A percentile compares a stretch with the other conserved stretches of the same genome.
These are phyloP conservation scores for Calendula officinalis DNA, from an alignment of 129 eudicot genomes.

Conservation along the genomic window DNA sequence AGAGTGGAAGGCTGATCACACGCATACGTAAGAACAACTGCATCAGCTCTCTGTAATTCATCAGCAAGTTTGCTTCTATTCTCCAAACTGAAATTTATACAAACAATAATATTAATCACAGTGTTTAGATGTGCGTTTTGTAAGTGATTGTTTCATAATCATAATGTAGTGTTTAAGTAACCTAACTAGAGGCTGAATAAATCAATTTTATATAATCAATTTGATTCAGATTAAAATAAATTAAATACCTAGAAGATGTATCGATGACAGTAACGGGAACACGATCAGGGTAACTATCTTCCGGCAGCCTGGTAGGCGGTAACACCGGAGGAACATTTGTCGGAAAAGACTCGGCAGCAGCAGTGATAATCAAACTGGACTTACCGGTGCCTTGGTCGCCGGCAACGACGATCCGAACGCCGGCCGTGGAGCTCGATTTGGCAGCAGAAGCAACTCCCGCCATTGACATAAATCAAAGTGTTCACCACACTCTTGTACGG, in stretches of 20 bases:
- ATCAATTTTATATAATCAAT: neutral
- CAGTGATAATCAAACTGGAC: slow-evolving; percentile 73
- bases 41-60: slow-evolving; percentile 85
- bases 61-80: slow-evolving; percentile 63
- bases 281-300: slow-evolving; percentile 76
- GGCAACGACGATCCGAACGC: slow-evolving; percentile 83
- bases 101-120: neutral
- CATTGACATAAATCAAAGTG: slow-evolving; percentile 27
- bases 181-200: neutral
- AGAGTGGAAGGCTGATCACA: slow-evolving; percentile 84
- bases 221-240: neutral
- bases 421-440: slow-evolving; percentile 22
- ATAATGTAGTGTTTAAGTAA: neutral
- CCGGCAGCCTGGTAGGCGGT: slow-evolving; percentile 81
- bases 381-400: slow-evolving; percentile 89
- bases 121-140: neutral
- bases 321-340: slow-evolving; percentile 66
- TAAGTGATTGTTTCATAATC: neutral
- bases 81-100: slow-evolving; percentile 57
- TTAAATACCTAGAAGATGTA: slow-evolving; percentile 69
- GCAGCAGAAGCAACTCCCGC: slow-evolving; percentile 48
- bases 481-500: slow-evolving; percentile 1
- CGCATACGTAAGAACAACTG: slow-evolving; percentile 84
- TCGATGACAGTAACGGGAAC: slow-evolving; percentile 83
- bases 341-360: slow-evolving; percentile 67